Conservation (phyloP, 495 filamentous ascomycete genomes). For the Lindgomyces ingoldianus region DNA sequence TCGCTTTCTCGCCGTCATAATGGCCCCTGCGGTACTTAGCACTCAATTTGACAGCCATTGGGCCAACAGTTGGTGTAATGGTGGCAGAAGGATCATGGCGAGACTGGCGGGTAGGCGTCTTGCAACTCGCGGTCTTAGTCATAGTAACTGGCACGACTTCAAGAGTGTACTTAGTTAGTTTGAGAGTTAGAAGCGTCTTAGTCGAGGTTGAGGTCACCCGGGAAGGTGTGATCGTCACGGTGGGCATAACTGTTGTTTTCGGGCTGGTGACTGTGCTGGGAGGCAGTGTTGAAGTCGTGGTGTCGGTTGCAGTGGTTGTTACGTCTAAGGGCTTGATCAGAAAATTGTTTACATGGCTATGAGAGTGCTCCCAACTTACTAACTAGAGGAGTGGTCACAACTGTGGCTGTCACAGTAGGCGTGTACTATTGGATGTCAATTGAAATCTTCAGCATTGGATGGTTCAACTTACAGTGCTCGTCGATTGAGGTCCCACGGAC, state of each 20-base stretch:
- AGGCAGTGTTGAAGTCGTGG: conserved; percentile 24
- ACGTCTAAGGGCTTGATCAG: background rate
- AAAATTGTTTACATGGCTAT: background rate
- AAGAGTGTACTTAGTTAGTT: conserved; percentile 31
- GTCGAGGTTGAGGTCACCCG: conserved; percentile 37
- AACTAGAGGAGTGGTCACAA: conserved; percentile 34
- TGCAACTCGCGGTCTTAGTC: conserved; percentile 38
- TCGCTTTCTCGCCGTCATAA: conserved; percentile 17
- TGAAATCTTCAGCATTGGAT: background rate
- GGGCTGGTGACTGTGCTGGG: conserved; percentile 37
- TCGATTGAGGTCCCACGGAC: conserved; percentile 41
- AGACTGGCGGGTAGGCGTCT: conserved; percentile 13
- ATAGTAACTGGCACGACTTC: conserved; percentile 29
- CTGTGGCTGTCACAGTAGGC: conserved; percentile 31
- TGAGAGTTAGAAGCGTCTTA: conserved; percentile 37
- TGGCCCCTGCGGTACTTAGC: conserved; percentile 28
- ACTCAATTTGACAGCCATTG: conserved; percentile 7
- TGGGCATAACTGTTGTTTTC: conserved; percentile 36
- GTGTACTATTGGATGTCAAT: conserved; percentile 20
- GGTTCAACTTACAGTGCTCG: conserved; percentile 32
- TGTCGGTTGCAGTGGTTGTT: conserved; percentile 32
- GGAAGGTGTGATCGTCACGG: conserved; percentile 38
- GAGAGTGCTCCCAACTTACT: conserved; percentile 18
- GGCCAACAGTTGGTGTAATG: conserved; percentile 34
- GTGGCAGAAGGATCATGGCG: conserved; percentile 35